A percentile compares a stretch with the other conserved stretches of the same genome.
Evolutionary conservation across 2,329 filamentous ascomycete species (phyloP).

Genomic region (Diaporthe ampelina): DNA sequence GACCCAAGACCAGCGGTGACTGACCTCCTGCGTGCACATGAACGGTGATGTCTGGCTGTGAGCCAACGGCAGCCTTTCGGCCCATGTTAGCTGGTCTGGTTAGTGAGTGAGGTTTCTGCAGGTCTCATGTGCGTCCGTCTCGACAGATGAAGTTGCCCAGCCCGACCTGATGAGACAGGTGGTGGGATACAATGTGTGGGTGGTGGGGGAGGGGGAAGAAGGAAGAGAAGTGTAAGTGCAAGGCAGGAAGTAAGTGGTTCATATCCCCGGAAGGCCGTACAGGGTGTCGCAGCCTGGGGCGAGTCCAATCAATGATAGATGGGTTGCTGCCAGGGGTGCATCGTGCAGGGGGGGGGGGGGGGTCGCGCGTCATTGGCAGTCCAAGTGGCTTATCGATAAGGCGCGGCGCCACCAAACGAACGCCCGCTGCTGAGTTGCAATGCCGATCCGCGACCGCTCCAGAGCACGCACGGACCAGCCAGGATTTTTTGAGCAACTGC

Average conservation of each 20-base stretch:
- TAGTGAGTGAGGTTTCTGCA: neutral
- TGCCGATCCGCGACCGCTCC: conserved; percentile 11
- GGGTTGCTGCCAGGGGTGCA: conserved; percentile 8
- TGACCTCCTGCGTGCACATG: conserved; percentile 22
- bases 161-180: neutral
- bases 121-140: neutral
- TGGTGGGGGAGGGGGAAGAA: too few species aligned
- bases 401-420: neutral
- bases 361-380: neutral
- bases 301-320: conserved; percentile 5
- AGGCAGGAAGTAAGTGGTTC: conserved; percentile 7
- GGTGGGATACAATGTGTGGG: neutral
- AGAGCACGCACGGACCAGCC: conserved; percentile 19
- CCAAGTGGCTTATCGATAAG: conserved; percentile 6
- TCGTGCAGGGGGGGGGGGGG: neutral
- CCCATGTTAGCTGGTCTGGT: conserved; percentile 18
- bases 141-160: neutral
- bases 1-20: neutral
- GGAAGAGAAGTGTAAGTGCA: neutral
- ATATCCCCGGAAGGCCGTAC: neutral
- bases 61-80: conserved; percentile 17
- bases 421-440: neutral
- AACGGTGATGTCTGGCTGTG: neutral
- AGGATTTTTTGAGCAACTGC: conserved; percentile 27
- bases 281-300: conserved; percentile 18